A percentile compares a stretch with the other conserved stretches of the same genome.
phyloP scores from a whole-genome alignment of 257 asterid genomes.

The Gentiana macrophylla region DNA sequence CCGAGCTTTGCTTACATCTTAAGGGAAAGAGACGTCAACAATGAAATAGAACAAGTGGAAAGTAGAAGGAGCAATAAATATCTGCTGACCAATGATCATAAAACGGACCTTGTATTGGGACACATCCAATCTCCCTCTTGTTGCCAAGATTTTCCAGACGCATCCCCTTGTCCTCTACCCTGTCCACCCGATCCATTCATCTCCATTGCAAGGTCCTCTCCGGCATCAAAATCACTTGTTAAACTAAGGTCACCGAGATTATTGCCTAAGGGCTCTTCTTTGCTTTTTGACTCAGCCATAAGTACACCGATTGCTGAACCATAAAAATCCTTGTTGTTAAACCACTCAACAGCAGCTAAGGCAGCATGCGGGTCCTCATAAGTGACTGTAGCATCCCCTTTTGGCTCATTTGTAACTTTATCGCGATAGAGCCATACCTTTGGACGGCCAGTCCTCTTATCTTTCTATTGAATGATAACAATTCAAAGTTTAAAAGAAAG shows the following conservation, averaged over 20 bases:
- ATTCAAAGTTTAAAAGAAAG: not conserved
- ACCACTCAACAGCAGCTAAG: constrained; percentile 97
- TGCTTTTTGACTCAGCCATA: constrained; percentile 86
- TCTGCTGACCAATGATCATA: constrained; percentile 97
- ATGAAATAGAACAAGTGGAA: not conserved
- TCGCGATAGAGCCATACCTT: constrained; percentile 92
- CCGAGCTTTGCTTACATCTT: too few relatives aligned
- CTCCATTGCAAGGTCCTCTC: constrained; percentile 51
- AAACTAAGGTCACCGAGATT: constrained; percentile 26
- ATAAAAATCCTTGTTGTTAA: constrained; percentile 87
- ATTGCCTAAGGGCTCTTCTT: constrained; percentile 34
- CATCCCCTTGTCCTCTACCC: constrained; percentile 87
- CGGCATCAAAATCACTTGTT: constrained; percentile 33
- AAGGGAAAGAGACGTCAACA: constrained; percentile 13
- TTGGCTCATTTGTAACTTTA: constrained; percentile 85
- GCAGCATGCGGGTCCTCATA: constrained; percentile 99
- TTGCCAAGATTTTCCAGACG: constrained; percentile 76
- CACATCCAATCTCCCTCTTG: constrained; percentile 98
- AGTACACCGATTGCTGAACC: constrained; percentile 78
- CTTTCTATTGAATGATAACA: constrained; percentile 42
- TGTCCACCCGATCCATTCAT: constrained; percentile 57
- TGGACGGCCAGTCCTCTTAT: constrained; percentile 90
- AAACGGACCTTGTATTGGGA: constrained; percentile 99
- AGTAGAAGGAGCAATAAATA: constrained; percentile 48
- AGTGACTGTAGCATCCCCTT: constrained; percentile 97